phyloP scores from a whole-genome alignment of 495 filamentous ascomycete species.

The Neurospora hispaniola region DNA sequence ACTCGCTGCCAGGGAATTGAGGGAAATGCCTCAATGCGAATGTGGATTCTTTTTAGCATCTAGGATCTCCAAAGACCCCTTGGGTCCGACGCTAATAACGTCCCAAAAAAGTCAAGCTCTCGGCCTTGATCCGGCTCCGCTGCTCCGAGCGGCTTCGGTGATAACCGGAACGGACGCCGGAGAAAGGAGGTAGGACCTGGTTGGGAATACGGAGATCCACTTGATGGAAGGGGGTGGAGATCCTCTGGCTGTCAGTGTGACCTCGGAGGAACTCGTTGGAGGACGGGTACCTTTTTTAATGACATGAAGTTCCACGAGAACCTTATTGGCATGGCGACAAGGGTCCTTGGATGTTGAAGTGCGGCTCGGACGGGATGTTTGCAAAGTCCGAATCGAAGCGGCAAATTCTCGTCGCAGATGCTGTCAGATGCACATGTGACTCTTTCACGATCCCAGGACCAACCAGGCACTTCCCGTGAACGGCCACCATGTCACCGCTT shows the following conservation, averaged over 20 bases:
- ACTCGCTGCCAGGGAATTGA: not conserved
- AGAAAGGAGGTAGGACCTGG: not conserved
- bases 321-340: not conserved
- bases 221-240: not conserved
- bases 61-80: not conserved
- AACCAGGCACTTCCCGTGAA: not conserved
- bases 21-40: not conserved
- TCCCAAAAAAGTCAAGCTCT: not conserved
- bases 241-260: not conserved
- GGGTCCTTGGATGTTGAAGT: not conserved
- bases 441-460: not conserved
- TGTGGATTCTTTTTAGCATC: not conserved
- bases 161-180: constrained; percentile 1
- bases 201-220: not conserved
- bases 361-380: constrained; percentile 6
- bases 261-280: not conserved
- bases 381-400: constrained; percentile 10
- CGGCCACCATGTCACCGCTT: not conserved
- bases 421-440: constrained; percentile 8
- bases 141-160: constrained; percentile 4
- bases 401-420: constrained; percentile 13
- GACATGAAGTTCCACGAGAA: not conserved
- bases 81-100: not conserved
- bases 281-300: not conserved
- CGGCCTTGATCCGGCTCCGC: not conserved